Evolutionary conservation across 148 eudicot genomes (phyloP).

Genomic region (Fagopyrum esculentum): DNA sequence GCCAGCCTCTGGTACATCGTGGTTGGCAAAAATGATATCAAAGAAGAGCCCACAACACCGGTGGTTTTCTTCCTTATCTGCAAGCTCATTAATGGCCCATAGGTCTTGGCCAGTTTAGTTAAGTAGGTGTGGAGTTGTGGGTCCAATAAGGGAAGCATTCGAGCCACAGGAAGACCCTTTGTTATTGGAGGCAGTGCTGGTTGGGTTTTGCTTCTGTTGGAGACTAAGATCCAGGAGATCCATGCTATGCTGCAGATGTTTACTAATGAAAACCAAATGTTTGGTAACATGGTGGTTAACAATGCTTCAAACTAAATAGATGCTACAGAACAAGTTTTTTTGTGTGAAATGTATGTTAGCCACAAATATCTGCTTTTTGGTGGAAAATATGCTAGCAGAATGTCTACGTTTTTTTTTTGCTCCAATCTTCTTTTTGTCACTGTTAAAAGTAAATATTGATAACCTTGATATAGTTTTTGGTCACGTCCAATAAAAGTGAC

Average conservation of each 20-base stretch:
- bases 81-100: constrained; percentile 55
- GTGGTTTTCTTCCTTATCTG: constrained; percentile 43
- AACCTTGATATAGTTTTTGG: too few relatives aligned
- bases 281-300: background rate
- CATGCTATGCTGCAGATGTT: constrained; percentile 1
- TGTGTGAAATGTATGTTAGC: background rate
- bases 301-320: too few relatives aligned
- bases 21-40: constrained; percentile 59
- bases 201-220: background rate
- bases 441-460: too few relatives aligned
- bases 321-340: background rate
- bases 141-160: constrained; percentile 1
- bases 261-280: constrained; percentile 1
- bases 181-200: too few relatives aligned
- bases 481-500: too few relatives aligned
- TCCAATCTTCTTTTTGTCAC: too few relatives aligned
- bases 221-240: background rate
- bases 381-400: too few relatives aligned
- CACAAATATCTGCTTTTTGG: too few relatives aligned
- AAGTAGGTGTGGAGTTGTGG: constrained; percentile 14
- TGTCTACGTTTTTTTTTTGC: too few relatives aligned
- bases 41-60: constrained; percentile 48
- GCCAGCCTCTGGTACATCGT: constrained; percentile 48
- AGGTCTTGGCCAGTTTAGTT: constrained; percentile 15
- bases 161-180: too few relatives aligned